Evolutionary conservation across 2,329 filamentous ascomycete species (phyloP).

Genomic region (Plectosphaerella plurivora): DNA sequence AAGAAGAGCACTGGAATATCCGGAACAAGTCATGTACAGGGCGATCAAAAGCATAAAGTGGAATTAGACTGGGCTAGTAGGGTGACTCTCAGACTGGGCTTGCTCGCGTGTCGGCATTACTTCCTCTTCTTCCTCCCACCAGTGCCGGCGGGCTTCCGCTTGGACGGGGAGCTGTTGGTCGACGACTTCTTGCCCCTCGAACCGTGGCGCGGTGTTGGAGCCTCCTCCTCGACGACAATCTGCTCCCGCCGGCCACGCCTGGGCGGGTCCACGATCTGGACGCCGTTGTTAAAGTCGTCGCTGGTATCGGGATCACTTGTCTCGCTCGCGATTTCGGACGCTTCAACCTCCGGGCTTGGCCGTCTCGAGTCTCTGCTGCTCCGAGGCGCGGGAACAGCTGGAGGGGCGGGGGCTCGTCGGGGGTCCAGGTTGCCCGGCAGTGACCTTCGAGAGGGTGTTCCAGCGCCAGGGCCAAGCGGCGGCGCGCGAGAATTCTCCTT

Average conservation of each 20-base stretch:
- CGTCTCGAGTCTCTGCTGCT: conserved; percentile 23
- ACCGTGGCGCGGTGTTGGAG: conserved; percentile 21
- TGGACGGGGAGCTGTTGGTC: conserved; percentile 29
- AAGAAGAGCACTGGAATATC: too few relatives aligned
- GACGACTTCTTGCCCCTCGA: conserved; percentile 34
- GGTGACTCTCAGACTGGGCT: too few relatives aligned
- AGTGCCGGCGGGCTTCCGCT: conserved; percentile 30
- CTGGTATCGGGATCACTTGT: conserved; percentile 25
- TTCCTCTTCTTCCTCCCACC: conserved; percentile 28
- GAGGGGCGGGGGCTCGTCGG: conserved; percentile 18
- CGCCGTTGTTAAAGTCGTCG: conserved; percentile 29
- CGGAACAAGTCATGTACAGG: too few relatives aligned
- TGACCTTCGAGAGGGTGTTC: conserved; percentile 29
- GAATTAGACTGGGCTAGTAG: too few relatives aligned
- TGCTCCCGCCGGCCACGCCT: conserved; percentile 23
- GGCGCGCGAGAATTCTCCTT: conserved; percentile 36
- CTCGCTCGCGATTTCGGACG: conserved; percentile 29
- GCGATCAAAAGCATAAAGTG: too few relatives aligned
- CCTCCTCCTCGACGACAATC: conserved; percentile 32
- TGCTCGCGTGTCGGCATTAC: conserved; percentile 8
- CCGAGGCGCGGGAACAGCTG: conserved; percentile 21
- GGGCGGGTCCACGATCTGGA: conserved; percentile 23
- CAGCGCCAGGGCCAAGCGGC: conserved; percentile 22
- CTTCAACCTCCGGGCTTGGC: conserved; percentile 23
- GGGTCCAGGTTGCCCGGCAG: conserved; percentile 27